Evolutionary conservation across 2,329 filamentous ascomycete genomes (phyloP), one percentile per base, ranked within the genome.

Genomic region (Colletotrichum spinosum): DNA sequence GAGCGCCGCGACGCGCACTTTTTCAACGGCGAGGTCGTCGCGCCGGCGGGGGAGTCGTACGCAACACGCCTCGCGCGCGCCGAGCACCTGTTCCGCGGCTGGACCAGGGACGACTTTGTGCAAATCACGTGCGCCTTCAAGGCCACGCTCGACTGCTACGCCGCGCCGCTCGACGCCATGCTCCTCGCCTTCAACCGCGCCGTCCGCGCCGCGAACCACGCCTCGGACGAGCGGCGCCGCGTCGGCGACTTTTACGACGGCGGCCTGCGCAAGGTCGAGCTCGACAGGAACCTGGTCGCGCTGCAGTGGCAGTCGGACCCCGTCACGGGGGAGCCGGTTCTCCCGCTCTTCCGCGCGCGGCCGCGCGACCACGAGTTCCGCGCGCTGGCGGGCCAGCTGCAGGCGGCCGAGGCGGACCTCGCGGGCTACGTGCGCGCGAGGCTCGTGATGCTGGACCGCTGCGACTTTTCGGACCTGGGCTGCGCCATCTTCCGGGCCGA

Each of bases 61-160:
- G 50, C 12, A 4, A 60, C 55, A 6, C 17, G 61, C 13, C 34
- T 60, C 2, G 56, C 38, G 7, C 17, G 56, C 2, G 56, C 61
- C 12, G 61, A 55, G 25, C 6, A 0, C 33, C 6, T 60, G 1
- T 65, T 65, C 45, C n/a, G 10, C 12, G 50, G 56, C 7, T 65
- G 61, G 61, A 12, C 13, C 12, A 33, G 6, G 8, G 11, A 11
- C 12, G 61, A 60, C 45, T 65, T 60, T 12, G 8, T 54, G 2
- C 55, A 65, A n/a, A 41, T 55, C 38, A 38, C 39, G 2, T 65
- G 61, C 51, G 61, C 50, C 15, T 65, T 65, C 61, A 60, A 55
- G 39, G 50, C 61, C 38, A 65, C 61, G 10, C 38, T 65, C 13
- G 45, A 60, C 39, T 15, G 37, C 13, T 65, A 55, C 45, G 61